A percentile compares a stretch with the other conserved stretches of the same genome.
Evolutionary conservation across 768 basidiomycete genomes (phyloP).

Genomic region (Leccinum subtestaceum): DNA sequence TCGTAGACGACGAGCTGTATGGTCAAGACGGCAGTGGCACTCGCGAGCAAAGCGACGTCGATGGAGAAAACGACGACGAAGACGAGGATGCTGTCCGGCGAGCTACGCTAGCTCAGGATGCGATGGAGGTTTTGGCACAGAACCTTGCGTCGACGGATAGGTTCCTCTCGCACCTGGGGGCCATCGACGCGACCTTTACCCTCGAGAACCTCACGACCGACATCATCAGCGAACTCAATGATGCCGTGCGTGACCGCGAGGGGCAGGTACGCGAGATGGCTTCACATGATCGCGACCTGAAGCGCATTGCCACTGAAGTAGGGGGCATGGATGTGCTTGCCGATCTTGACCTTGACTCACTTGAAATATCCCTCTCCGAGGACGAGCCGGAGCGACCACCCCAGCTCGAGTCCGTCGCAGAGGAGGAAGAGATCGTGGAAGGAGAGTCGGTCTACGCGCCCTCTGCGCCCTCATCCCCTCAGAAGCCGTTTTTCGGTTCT

Average conservation of each 20-base stretch:
- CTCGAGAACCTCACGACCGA: constrained; percentile 74
- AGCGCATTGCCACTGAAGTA: constrained; percentile 71
- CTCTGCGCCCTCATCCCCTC: constrained; percentile 42
- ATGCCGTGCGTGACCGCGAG: constrained; percentile 73
- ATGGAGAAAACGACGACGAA: constrained; percentile 24
- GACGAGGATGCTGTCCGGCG: constrained; percentile 27
- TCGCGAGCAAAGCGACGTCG: constrained; percentile 11
- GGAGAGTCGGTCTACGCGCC: constrained; percentile 42
- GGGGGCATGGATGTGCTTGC: constrained; percentile 74
- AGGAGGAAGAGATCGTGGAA: constrained; percentile 40
- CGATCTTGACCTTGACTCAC: constrained; percentile 67
- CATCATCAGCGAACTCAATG: constrained; percentile 74
- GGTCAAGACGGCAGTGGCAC: constrained; percentile 12
- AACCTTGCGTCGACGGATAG: constrained; percentile 76
- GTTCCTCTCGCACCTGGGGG: constrained; percentile 70
- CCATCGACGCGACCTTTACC: constrained; percentile 50
- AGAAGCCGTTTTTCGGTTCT: constrained; percentile 58
- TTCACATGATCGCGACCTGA: constrained; percentile 77
- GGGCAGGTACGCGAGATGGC: constrained; percentile 75
- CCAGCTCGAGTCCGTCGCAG: constrained; percentile 36
- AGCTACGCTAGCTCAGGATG: constrained; percentile 42
- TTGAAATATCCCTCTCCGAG: constrained; percentile 41
- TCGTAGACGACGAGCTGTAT: constrained; percentile 18
- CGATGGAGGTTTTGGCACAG: constrained; percentile 69
- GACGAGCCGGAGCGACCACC: constrained; percentile 28